Conservation (phyloP, 768 basidiomycete genomes). For the Ramaria sp. region DNA sequence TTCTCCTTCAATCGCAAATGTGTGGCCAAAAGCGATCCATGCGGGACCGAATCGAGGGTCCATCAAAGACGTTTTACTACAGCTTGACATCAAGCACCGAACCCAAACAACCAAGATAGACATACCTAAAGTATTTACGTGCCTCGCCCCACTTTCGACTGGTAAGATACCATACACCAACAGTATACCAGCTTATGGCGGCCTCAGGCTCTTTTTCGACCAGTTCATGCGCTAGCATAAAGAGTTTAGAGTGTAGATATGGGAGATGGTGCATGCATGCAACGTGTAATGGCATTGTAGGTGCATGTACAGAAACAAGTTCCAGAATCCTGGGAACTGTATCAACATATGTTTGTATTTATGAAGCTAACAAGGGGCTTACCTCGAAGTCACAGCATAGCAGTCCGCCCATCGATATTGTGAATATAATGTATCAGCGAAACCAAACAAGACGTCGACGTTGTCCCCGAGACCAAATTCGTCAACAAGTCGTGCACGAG, state of each 20-base stretch:
- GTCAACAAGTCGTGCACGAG: slow-evolving; percentile 67
- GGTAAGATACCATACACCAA: slow-evolving; percentile 92
- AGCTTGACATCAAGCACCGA: not conserved
- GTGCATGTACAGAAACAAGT: slow-evolving; percentile 74
- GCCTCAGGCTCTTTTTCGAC: slow-evolving; percentile 91
- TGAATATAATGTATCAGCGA: slow-evolving; percentile 82
- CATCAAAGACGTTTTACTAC: slow-evolving; percentile 91
- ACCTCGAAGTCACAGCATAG: slow-evolving; percentile 79
- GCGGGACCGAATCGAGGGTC: slow-evolving; percentile 94
- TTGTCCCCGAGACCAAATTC: slow-evolving; percentile 84
- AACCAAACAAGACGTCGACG: slow-evolving; percentile 83
- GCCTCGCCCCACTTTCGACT: slow-evolving; percentile 84
- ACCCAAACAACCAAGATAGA: not conserved
- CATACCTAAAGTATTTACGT: slow-evolving; percentile 87
- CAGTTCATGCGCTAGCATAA: slow-evolving; percentile 93
- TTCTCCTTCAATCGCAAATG: slow-evolving; percentile 93
- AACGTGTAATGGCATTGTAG: slow-evolving; percentile 88
- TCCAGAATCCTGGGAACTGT: slow-evolving; percentile 57
- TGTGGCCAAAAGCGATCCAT: slow-evolving; percentile 97
- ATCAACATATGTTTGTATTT: not conserved
- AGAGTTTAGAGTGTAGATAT: slow-evolving; percentile 85
- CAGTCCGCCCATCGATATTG: slow-evolving; percentile 94
- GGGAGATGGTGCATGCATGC: slow-evolving; percentile 97
- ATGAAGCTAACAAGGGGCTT: slow-evolving; percentile 10
- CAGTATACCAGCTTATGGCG: slow-evolving; percentile 95